These are phyloP conservation scores for Calcarisporium arbuscula DNA, from an alignment of 2,329 filamentous ascomycete species.

Conservation along the genomic window DNA sequence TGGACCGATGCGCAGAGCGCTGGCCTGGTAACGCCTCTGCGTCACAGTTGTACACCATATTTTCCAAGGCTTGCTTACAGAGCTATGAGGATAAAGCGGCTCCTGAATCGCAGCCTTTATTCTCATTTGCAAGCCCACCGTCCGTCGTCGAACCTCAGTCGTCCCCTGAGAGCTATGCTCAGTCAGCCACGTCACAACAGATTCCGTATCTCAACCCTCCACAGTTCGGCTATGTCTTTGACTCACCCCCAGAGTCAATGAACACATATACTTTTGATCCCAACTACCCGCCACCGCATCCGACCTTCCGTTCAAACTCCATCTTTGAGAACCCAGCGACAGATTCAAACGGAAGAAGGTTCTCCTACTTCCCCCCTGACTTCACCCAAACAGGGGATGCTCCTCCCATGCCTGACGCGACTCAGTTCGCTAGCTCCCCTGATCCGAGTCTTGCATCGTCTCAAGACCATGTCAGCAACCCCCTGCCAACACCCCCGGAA, in stretches of 20 bases:
- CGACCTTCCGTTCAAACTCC: conserved; percentile 58
- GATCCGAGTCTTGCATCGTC: conserved; percentile 21
- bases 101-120: conserved; percentile 16
- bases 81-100: conserved; percentile 62
- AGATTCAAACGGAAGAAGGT: conserved; percentile 49
- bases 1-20: conserved; percentile 72
- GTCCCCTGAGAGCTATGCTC: conserved; percentile 22
- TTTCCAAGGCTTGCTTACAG: conserved; percentile 79
- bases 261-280: conserved; percentile 38
- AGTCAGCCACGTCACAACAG: conserved; percentile 23
- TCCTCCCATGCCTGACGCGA: conserved; percentile 27
- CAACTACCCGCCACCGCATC: conserved; percentile 38
- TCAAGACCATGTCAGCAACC: conserved; percentile 23
- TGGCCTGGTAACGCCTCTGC: conserved; percentile 90
- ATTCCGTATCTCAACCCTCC: conserved; percentile 40
- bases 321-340: conserved; percentile 56
- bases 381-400: conserved; percentile 27
- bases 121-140: conserved; percentile 28
- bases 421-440: conserved; percentile 23
- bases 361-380: conserved; percentile 60
- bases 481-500: conserved; percentile 39
- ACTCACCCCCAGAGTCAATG: conserved; percentile 48
- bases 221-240: conserved; percentile 54
- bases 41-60: conserved; percentile 76
- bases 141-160: conserved; percentile 23